Evolutionary conservation across 805 yeast species (phyloP), one percentile per base, ranked within the genome.

Genomic region (Sugiyamaella boreocaroliniensis): DNA sequence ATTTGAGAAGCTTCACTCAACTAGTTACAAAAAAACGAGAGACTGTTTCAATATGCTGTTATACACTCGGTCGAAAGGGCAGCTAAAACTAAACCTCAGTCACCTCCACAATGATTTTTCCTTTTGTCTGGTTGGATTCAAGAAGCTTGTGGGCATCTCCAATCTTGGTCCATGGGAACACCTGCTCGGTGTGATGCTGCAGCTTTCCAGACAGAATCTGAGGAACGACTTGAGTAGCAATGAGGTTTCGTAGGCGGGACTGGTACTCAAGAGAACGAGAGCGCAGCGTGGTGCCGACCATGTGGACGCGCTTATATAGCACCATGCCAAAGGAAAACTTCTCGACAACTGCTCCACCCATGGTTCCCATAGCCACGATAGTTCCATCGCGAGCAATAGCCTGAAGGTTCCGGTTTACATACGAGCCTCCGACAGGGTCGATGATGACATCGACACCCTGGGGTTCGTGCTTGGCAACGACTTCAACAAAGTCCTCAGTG

Each of bases 221-320:
- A 2, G 69, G 71, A 11, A 61, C 18, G 2, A 61, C 54, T 22
- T 58, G 61, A 42, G 59, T 55, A n/a, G 43, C 61, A 29, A 70
- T 40, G 29, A 54, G 57, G 18, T 60, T 63, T 14, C 63, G 48
- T 19, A 67, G 55, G 22, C 52, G 47, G 20, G 51, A 16, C 54
- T 65, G 66, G 47, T 64, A 61, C 15, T 51, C 57, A 1, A 61
- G 55, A 7, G 57, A 20, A 10, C 67, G 59, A 0, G 65, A 46
- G 19, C 73, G 59, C 37, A 69, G 47, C 5, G 68, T 65, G 11
- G 68, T 58, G 11, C 71, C 70, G 18, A 56, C 57, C 10, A 70
- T 29, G 1, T 56, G 43, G 18, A 65, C 48, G 4, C 69, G 53
- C 49, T 65, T 69, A 51, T 54, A 52, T 15, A 64, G 46, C 15